These are phyloP conservation scores for Fagopyrum esculentum DNA, from an alignment of 148 eudicot species.

Conservation along the genomic window DNA sequence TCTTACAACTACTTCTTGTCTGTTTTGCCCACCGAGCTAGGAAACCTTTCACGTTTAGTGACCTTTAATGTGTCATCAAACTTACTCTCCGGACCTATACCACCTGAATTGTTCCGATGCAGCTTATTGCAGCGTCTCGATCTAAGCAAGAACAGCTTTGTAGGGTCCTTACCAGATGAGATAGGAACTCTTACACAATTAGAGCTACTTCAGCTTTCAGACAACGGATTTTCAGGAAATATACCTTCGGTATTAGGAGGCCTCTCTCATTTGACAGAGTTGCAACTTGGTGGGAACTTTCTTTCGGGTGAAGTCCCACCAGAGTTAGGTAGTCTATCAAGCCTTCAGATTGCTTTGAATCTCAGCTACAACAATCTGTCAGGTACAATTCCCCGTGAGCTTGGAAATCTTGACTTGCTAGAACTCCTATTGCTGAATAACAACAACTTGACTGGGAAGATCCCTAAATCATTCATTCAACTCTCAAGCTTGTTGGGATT, in stretches of 20 bases:
- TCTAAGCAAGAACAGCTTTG: slow-evolving; percentile 58
- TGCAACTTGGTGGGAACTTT: slow-evolving; percentile 86
- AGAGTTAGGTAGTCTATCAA: slow-evolving; percentile 49
- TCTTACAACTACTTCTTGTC: slow-evolving; percentile 32
- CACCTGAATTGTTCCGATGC: slow-evolving; percentile 29
- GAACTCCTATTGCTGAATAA: slow-evolving; percentile 65
- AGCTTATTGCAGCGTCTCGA: slow-evolving; percentile 67
- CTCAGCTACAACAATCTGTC: slow-evolving; percentile 65
- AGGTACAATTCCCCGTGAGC: slow-evolving; percentile 59
- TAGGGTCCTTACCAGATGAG: slow-evolving; percentile 46
- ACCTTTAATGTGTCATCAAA: slow-evolving; percentile 33
- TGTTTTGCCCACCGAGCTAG: slow-evolving; percentile 26
- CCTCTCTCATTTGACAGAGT: slow-evolving; percentile 52
- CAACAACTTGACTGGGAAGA: slow-evolving; percentile 64
- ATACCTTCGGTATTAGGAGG: slow-evolving; percentile 60
- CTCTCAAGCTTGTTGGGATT: slow-evolving; percentile 60
- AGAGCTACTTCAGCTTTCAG: slow-evolving; percentile 80
- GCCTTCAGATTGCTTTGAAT: slow-evolving; percentile 79
- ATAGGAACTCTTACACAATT: slow-evolving; percentile 57
- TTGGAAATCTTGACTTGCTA: slow-evolving; percentile 70
- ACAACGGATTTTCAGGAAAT: slow-evolving; percentile 50
- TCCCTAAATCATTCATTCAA: slow-evolving; percentile 54
- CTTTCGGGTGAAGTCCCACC: slow-evolving; percentile 66
- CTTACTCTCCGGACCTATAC: slow-evolving; percentile 26
- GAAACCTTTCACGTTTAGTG: slow-evolving; percentile 24